Evolutionary conservation across 2,329 filamentous ascomycete genomes (phyloP).

Genomic region (Pyrenophora tritici-repentis): DNA sequence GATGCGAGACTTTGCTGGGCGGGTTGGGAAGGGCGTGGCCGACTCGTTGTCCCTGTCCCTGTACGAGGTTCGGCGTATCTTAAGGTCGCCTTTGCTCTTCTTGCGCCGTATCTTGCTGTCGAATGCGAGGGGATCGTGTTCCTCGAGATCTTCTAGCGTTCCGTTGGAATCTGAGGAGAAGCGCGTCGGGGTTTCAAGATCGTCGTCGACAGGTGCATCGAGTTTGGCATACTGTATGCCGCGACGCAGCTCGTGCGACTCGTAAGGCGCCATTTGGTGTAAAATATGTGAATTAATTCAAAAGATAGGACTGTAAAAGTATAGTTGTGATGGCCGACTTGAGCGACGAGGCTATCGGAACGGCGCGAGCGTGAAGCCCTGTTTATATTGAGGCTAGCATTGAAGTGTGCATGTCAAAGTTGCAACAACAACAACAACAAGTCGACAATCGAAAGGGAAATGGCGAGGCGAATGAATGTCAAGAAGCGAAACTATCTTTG

Average conservation of each 20-base stretch:
- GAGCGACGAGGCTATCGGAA: slow-evolving; percentile 13
- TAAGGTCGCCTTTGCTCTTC: slow-evolving; percentile 44
- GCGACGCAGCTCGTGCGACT: slow-evolving; percentile 42
- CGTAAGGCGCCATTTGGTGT: slow-evolving; percentile 33
- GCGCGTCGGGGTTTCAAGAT: slow-evolving; percentile 40
- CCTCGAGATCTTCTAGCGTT: slow-evolving; percentile 51
- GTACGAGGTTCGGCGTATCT: slow-evolving; percentile 39
- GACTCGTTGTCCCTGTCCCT: slow-evolving; percentile 41
- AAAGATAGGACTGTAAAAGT: not conserved
- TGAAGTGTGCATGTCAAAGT: slow-evolving; percentile 3
- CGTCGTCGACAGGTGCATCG: slow-evolving; percentile 42
- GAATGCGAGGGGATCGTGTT: slow-evolving; percentile 54
- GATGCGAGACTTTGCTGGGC: slow-evolving; percentile 33
- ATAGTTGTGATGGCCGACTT: not conserved
- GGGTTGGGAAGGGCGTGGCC: slow-evolving; percentile 14
- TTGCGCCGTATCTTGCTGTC: slow-evolving; percentile 50
- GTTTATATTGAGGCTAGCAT: slow-evolving; percentile 13
- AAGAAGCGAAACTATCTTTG: not conserved
- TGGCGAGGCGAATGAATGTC: not conserved
- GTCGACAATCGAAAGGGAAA: not conserved
- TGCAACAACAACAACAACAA: not conserved
- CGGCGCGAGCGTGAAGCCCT: slow-evolving; percentile 17
- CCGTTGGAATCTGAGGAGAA: slow-evolving; percentile 45
- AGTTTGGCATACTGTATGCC: slow-evolving; percentile 45
- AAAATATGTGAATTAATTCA: not conserved